These are phyloP conservation scores for Diversispora epigaea DNA, from an alignment of 192 early-diverging fungal genomes.

Conservation along the genomic window DNA sequence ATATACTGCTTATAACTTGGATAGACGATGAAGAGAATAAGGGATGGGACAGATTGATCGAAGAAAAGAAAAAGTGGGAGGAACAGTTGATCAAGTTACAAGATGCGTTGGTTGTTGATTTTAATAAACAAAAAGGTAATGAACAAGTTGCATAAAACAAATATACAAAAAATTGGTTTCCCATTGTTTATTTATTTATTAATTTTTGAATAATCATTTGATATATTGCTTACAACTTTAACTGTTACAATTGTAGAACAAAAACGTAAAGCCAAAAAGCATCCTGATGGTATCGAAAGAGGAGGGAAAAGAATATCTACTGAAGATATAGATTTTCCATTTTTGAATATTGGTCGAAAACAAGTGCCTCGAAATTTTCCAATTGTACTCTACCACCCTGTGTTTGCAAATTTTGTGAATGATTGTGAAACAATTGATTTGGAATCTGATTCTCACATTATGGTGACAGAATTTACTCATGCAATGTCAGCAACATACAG, in stretches of 20 bases:
- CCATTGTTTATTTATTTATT: background rate
- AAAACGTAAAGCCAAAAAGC: background rate
- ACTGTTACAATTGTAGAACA: background rate
- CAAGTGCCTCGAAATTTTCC: background rate
- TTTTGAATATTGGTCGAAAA: background rate
- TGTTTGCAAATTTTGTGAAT: background rate
- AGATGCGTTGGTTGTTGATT: background rate
- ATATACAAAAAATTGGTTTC: background rate
- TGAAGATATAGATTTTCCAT: no score
- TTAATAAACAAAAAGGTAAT: background rate
- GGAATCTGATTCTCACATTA: background rate
- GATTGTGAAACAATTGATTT: conserved; percentile 1
- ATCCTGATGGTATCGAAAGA: no score
- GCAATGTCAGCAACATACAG: background rate
- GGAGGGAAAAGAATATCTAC: no score
- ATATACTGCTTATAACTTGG: background rate
- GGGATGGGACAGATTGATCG: background rate
- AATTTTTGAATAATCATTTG: background rate
- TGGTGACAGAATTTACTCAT: background rate
- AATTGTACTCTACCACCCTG: background rate
- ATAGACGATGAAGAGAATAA: no score
- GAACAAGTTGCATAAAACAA: background rate
- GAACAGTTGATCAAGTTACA: background rate
- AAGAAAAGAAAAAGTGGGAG: background rate
- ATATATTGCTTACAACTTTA: background rate